Evolutionary conservation across 1,284 basidiomycete species (phyloP), one percentile per base, ranked within the genome.

Genomic region (Prillingera fragicola): DNA sequence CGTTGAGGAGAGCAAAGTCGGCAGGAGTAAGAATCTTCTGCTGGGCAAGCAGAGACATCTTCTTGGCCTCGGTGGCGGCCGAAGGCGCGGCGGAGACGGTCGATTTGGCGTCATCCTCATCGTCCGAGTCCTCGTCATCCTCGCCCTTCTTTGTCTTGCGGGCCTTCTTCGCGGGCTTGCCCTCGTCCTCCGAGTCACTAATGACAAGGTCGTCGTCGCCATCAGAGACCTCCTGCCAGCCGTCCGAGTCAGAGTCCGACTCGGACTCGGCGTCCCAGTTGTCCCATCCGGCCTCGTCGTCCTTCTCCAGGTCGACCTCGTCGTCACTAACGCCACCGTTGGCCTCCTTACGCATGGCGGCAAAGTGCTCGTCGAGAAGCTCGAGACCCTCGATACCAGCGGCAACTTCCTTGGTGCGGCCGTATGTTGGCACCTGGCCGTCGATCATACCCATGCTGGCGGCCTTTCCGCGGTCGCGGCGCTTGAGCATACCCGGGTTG

Each of bases 1-100:
- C 88, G 60, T 89, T 88, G 44, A 98, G 78, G 39, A 96, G 75
- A 0, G 87, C 87, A 69, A 97, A 98, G 71, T 99, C 94, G 22
- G 92, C 92, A 0, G 95, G 95, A 0, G 95, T 98, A 26, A 98
- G 80, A 62, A 99, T 98, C 88, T 71, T 72, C 48, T 71, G 68
- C 43, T 70, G 67, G 28, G 71, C 71, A 2, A 73, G 55, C 13
- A 69, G 50, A 5, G 70, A 71, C 7, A 73, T 45, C 54, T 71
- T 72, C 57, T 67, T 67, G 42, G 61, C 54, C 27, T 69, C 71
- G 31, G 63, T 63, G 3, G 57, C 45, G 6, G 57, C 60, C 4
- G 60, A 58, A 5, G 65, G 55, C 19, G 65, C 67, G n/a, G 52
- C 56, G 5, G 67, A 67, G 2, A 62, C 60, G 19, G 65, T 59